These are phyloP conservation scores for Nymphaea thermarum DNA, from an alignment of 164 flowering plant genomes.

Conservation along the genomic window DNA sequence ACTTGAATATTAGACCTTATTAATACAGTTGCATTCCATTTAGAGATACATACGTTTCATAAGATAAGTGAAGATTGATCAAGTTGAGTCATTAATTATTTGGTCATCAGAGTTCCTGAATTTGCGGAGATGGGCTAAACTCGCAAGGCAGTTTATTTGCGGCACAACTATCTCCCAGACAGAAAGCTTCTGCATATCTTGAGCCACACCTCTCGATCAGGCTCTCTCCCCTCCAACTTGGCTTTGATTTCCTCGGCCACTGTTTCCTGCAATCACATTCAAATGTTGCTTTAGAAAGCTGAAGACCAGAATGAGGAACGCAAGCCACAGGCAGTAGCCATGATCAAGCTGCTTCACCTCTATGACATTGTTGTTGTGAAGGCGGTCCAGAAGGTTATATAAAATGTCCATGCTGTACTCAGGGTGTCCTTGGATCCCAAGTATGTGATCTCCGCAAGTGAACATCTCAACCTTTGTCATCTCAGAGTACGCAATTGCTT, in stretches of 20 bases:
- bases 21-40: too few species aligned
- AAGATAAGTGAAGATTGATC: too few species aligned
- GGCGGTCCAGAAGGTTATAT: slow-evolving; percentile 49
- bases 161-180: not conserved
- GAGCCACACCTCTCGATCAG: slow-evolving; percentile 43
- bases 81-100: too few species aligned
- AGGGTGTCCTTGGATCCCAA: slow-evolving; percentile 87
- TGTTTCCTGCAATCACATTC: slow-evolving; percentile 16
- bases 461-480: slow-evolving; percentile 73
- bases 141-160: too few species aligned
- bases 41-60: too few species aligned
- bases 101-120: too few species aligned
- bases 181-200: slow-evolving; percentile 54
- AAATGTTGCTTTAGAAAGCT: not conserved
- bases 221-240: slow-evolving; percentile 34
- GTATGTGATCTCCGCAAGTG: slow-evolving; percentile 33
- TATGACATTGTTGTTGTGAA: slow-evolving; percentile 22
- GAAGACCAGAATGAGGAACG: not conserved
- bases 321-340: too few species aligned
- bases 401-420: slow-evolving; percentile 71
- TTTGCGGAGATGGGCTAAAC: too few species aligned
- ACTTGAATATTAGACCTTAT: too few species aligned
- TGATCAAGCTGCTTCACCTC: slow-evolving; percentile 23
- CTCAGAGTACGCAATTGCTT: slow-evolving; percentile 56
- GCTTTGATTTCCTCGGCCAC: slow-evolving; percentile 45